These are phyloP conservation scores for Phytopythium delawarense DNA, from an alignment of 352 stramenopile species.

Conservation along the genomic window DNA sequence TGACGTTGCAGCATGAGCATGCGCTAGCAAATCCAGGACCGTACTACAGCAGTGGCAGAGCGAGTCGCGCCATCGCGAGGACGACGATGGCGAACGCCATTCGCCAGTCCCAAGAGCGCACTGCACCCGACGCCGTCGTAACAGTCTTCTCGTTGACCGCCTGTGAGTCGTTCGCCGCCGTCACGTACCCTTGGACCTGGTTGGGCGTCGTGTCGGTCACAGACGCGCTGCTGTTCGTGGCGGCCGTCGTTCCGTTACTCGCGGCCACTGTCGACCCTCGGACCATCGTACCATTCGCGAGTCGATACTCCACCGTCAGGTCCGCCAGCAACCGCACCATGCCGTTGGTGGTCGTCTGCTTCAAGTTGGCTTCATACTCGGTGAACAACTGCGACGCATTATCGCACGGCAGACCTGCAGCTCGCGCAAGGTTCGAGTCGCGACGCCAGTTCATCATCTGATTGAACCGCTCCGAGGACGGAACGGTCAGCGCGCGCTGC, in stretches of 20 bases:
- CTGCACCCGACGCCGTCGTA: not conserved
- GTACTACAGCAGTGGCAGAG: not conserved
- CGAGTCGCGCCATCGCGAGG: not conserved
- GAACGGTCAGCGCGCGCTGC: conserved; percentile 13
- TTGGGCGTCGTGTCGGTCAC: not conserved
- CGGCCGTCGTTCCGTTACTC: not conserved
- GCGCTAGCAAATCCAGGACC: too few species aligned
- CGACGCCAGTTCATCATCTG: conserved; percentile 51
- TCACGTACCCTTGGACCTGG: conserved; percentile 1
- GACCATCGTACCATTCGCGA: conserved; percentile 17
- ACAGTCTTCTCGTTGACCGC: not conserved
- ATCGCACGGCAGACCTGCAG: conserved; percentile 36
- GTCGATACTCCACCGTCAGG: conserved; percentile 42
- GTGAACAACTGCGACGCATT: conserved; percentile 38
- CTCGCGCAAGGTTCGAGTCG: conserved; percentile 42
- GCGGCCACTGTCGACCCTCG: not conserved
- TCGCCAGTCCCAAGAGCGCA: conserved; percentile 1
- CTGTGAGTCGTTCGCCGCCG: not conserved
- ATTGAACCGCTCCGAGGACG: conserved; percentile 38
- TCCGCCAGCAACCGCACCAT: conserved; percentile 31
- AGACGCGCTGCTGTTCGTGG: not conserved
- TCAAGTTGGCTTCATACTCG: conserved; percentile 35
- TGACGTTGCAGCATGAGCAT: too few species aligned
- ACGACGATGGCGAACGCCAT: conserved; percentile 3
- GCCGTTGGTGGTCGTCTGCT: conserved; percentile 32